Percentiles rank a stretch among this genome's conserved stretches.
Evolutionary conservation across 306 rosid species (phyloP).

Genomic region (Adenanthera pavonina): DNA sequence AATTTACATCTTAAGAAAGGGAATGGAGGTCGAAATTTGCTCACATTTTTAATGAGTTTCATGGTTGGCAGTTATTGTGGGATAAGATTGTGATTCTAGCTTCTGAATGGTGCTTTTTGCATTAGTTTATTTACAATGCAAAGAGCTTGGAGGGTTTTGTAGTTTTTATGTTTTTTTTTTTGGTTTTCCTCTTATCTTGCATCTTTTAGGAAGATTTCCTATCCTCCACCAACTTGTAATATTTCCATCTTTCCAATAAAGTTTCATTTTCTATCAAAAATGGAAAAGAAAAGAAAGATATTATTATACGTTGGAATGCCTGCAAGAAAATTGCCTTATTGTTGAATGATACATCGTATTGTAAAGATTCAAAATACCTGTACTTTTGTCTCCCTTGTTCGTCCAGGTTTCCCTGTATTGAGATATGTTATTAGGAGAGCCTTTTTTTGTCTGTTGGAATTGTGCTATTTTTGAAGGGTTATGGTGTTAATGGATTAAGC

Average conservation of each 20-base stretch:
- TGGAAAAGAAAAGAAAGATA: neutral
- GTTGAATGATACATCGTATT: constrained; percentile 16
- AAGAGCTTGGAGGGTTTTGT: neutral
- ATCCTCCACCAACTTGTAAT: neutral
- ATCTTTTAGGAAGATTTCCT: neutral
- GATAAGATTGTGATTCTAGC: neutral
- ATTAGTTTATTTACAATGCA: neutral
- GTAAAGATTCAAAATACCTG: neutral
- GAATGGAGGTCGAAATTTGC: neutral
- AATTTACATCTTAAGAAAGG: constrained; percentile 1
- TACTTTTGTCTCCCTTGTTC: constrained; percentile 8
- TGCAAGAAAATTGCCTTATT: constrained; percentile 7
- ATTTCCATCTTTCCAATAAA: neutral
- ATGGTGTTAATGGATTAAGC: neutral
- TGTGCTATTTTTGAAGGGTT: neutral
- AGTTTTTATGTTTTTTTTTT: neutral
- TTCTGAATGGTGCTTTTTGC: neutral
- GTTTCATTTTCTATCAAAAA: neutral
- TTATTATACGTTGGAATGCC: neutral
- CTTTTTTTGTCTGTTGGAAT: constrained; percentile 23
- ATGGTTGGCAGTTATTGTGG: neutral
- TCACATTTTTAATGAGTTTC: neutral
- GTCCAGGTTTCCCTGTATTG: constrained; percentile 17
- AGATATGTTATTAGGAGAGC: neutral
- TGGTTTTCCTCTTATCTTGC: neutral